Base-by-base conservation (phyloP, 73 alveolate species). In the Paramecium caudatum region DNA sequence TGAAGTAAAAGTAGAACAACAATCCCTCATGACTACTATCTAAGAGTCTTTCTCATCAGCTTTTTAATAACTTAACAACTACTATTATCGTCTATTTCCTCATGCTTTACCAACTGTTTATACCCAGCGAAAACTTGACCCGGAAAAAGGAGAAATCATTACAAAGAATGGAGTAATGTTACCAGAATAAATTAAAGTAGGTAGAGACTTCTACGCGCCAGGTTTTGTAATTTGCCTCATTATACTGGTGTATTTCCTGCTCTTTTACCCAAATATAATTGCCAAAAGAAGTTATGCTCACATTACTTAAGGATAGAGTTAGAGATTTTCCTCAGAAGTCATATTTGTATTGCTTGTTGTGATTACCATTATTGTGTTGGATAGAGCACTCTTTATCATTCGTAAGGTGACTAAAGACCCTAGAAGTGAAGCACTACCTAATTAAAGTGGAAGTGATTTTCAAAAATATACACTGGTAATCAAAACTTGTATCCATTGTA, bases 151-250 rank as follows among this genome's bases (percentile, higher is more conserved):
- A 21, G 7, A 49, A 21, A 48, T 61, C 39, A 21, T 62, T 15
- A 16, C n/a, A 33, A 85, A 85, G 23, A 88, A 85, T 39, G 92
- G 62, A 45, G 86, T 62, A 1, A 69, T 85, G 4, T 32, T 48
- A 37, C 90, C 92, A 16, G 91, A 90, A 61, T 6, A 50, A 19
- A 91, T 86, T 4, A 93, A 93, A 39, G 94, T 94, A 1, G 97
- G 97, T 23, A 93, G 91, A 61, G 94, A 84, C 49, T 91, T 62
- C 82, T 93, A 90, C 62, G 68, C 90, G 1, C 91, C 91, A 4
- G 74, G 91, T 19, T 93, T 93, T 90, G 55, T 85, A 43, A 46
- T 91, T 30, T 82, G 88, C 10, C 85, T 93, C 12, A 43, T 93
- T 8, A 90, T 83, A 45, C 78, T 93, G 21, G 36, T 93, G 3